These are phyloP conservation scores for Diutina pseudorugosa DNA, from an alignment of 1,139 yeast species.

Conservation along the genomic window DNA sequence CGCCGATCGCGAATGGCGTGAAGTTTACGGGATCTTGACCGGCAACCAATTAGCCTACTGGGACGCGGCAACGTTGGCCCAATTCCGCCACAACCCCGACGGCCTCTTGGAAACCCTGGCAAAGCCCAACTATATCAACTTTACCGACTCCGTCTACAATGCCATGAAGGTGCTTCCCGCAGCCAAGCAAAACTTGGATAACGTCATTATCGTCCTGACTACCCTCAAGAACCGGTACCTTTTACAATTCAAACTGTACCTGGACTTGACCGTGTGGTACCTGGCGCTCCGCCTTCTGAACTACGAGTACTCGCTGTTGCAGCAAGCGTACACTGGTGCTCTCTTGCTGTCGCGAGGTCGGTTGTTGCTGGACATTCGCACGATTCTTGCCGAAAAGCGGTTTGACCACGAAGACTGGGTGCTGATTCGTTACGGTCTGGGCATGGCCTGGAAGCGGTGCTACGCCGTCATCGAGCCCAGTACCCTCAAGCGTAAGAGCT, in stretches of 20 bases:
- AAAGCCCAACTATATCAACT: conserved; percentile 82
- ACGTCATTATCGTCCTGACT: conserved; percentile 79
- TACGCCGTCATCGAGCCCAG: conserved; percentile 84
- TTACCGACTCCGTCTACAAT: conserved; percentile 82
- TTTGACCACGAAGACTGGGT: conserved; percentile 92
- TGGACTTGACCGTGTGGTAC: conserved; percentile 55
- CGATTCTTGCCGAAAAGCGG: conserved; percentile 73
- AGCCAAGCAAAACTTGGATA: conserved; percentile 52
- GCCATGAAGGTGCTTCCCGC: conserved; percentile 53
- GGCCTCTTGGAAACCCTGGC: conserved; percentile 42
- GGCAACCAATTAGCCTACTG: conserved; percentile 90
- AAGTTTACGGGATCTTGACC: conserved; percentile 80
- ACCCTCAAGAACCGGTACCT: conserved; percentile 81
- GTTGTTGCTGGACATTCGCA: conserved; percentile 71
- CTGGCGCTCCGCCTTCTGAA: conserved; percentile 70
- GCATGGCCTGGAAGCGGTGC: conserved; percentile 96
- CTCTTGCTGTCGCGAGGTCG: conserved; percentile 81
- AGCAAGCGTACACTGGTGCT: conserved; percentile 95
- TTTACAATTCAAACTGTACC: conserved; percentile 56
- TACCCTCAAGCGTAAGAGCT: conserved; percentile 27
- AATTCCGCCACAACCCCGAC: conserved; percentile 35
- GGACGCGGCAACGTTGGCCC: conserved; percentile 73
- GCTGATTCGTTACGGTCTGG: conserved; percentile 86
- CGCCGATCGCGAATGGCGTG: conserved; percentile 75
- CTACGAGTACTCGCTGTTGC: conserved; percentile 70